phyloP scores from a whole-genome alignment of 2,329 filamentous ascomycete species.

The Leptosphaerulina australis region DNA sequence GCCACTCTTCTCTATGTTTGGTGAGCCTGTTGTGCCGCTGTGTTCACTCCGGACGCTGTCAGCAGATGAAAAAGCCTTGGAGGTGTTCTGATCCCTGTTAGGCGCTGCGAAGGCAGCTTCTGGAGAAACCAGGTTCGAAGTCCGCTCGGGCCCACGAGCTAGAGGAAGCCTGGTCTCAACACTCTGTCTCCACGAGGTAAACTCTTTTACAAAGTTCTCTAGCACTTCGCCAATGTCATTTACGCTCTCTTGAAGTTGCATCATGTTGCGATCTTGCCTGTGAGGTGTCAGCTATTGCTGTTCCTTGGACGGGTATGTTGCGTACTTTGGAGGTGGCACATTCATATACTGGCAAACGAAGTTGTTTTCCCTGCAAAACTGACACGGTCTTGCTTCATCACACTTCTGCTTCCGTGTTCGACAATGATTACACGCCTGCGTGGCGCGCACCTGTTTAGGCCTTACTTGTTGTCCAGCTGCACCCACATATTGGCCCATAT shows the following conservation, averaged over 20 bases:
- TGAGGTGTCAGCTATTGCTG: slow-evolving; percentile 25
- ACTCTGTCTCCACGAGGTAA: slow-evolving; percentile 43
- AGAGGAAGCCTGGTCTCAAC: slow-evolving; percentile 39
- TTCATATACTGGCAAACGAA: slow-evolving; percentile 88
- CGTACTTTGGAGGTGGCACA: slow-evolving; percentile 87
- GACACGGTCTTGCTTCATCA: slow-evolving; percentile 49
- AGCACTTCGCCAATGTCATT: slow-evolving; percentile 44
- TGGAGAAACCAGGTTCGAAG: slow-evolving; percentile 38
- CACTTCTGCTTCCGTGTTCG: slow-evolving; percentile 52
- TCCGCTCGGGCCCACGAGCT: slow-evolving; percentile 22
- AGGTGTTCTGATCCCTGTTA: slow-evolving; percentile 33
- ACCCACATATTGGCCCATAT: slow-evolving; percentile 39
- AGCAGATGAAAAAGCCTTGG: slow-evolving; percentile 40
- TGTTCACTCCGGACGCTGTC: slow-evolving; percentile 41
- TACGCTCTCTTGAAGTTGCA: slow-evolving; percentile 55
- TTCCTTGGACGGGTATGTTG: slow-evolving; percentile 1
- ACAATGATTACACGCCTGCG: slow-evolving; percentile 69
- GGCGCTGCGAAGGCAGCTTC: slow-evolving; percentile 34
- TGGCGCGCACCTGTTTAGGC: slow-evolving; percentile 48
- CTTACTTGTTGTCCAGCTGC: slow-evolving; percentile 33
- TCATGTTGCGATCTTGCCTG: slow-evolving; percentile 57
- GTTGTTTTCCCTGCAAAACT: slow-evolving; percentile 82
- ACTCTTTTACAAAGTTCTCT: slow-evolving; percentile 37
- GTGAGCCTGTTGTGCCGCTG: slow-evolving; percentile 23
- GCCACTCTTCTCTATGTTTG: slow-evolving; percentile 34